phyloP scores from a whole-genome alignment of 1,284 basidiomycete species.

The Tylopilus sp. region DNA sequence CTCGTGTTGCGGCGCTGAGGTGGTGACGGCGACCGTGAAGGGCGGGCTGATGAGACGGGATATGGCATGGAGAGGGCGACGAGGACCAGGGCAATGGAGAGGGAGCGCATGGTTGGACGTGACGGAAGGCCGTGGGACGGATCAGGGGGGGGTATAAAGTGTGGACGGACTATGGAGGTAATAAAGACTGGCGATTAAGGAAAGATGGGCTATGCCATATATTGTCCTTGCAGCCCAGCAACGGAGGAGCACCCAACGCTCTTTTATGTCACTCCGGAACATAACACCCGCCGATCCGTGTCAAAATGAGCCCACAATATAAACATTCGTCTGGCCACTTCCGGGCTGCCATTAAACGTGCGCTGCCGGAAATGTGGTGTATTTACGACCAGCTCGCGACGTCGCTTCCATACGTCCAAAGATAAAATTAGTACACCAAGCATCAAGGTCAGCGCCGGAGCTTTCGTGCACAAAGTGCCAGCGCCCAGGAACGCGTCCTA shows the following conservation, averaged over 20 bases:
- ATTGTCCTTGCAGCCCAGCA: background rate
- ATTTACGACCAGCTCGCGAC: background rate
- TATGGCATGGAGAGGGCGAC: conserved; percentile 7
- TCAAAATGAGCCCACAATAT: too few relatives aligned
- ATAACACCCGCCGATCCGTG: background rate
- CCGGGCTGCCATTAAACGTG: background rate
- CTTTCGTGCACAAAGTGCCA: background rate
- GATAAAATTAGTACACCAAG: conserved; percentile 1
- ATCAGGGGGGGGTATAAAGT: background rate
- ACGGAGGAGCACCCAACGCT: background rate
- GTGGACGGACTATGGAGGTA: background rate
- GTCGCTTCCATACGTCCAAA: background rate
- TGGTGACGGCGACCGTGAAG: conserved; percentile 3
- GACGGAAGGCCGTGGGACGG: background rate
- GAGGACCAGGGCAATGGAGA: background rate
- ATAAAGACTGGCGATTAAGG: conserved; percentile 3
- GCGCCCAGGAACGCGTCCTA: background rate
- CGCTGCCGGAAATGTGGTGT: too few relatives aligned
- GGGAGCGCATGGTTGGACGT: conserved; percentile 6
- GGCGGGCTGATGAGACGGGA: conserved; percentile 5
- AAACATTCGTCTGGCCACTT: background rate
- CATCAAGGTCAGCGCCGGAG: background rate
- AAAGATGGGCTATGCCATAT: background rate
- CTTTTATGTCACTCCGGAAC: conserved; percentile 2
- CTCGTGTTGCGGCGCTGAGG: conserved; percentile 23